phyloP scores from a whole-genome alignment of 371 early-diverging fungal species.

The Fennellomyces sp. region DNA sequence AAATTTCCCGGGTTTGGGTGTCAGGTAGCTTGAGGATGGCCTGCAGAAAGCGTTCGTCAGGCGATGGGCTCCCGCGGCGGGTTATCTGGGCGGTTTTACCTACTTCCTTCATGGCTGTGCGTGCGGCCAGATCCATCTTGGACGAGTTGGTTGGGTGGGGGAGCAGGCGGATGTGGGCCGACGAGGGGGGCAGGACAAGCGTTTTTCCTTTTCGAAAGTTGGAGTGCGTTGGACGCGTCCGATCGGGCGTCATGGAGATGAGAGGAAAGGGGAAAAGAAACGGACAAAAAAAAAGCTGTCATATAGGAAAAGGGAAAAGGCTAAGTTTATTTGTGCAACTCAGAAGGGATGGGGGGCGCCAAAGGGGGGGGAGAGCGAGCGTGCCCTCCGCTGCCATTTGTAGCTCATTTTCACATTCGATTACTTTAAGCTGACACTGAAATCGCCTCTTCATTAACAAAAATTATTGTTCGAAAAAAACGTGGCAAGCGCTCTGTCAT shows the following conservation, averaged over 20 bases:
- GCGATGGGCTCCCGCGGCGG: no score
- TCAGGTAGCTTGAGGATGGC: conserved; percentile 14
- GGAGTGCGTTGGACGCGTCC: background rate
- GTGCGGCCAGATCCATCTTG: background rate
- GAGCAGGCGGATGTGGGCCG: background rate
- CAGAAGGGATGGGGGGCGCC: background rate
- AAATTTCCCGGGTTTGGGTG: conserved; percentile 21
- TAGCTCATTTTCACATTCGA: background rate
- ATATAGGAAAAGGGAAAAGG: conserved; percentile 1
- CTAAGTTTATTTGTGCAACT: conserved; percentile 2
- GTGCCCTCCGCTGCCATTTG: conserved; percentile 6
- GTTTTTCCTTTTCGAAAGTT: conserved; percentile 5
- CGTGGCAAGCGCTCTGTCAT: conserved; percentile 3
- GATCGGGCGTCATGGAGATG: background rate
- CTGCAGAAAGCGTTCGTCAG: no score
- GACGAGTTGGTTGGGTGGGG: background rate
- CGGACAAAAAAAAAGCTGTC: conserved; percentile 6
- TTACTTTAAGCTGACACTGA: background rate
- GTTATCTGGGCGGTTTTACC: conserved; percentile 1
- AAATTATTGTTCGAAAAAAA: background rate
- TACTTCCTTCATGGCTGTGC: conserved; percentile 8
- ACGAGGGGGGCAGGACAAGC: background rate
- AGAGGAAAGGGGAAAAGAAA: background rate
- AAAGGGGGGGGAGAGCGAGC: background rate
- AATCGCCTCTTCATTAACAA: background rate